Evolutionary conservation across 257 asterid species (phyloP).

Genomic region (Solanum sejunctum): DNA sequence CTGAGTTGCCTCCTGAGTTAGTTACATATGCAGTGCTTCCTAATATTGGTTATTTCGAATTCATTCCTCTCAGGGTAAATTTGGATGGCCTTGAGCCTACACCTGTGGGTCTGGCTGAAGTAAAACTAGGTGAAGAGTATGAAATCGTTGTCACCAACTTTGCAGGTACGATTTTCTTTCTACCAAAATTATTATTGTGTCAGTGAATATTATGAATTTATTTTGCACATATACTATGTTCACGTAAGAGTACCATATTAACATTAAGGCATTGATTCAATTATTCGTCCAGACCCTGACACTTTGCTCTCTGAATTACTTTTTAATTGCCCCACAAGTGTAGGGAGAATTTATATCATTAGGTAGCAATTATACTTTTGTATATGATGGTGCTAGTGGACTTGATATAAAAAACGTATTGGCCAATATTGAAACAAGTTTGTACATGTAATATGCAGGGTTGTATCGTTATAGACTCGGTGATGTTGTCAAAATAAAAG

Average conservation of each 20-base stretch:
- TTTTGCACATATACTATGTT: neutral
- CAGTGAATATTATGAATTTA: neutral
- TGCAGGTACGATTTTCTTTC: constrained; percentile 39
- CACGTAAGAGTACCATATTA: neutral
- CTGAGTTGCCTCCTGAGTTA: constrained; percentile 54
- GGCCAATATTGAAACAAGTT: neutral
- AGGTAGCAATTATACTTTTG: neutral
- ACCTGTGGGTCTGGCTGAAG: constrained; percentile 64
- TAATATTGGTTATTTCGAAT: constrained; percentile 73
- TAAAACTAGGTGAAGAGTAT: constrained; percentile 63
- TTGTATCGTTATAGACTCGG: constrained; percentile 81
- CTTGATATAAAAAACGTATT: neutral
- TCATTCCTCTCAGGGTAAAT: constrained; percentile 45
- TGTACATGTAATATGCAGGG: constrained; percentile 33
- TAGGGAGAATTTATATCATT: neutral
- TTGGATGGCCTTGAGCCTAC: constrained; percentile 16
- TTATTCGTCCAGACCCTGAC: neutral
- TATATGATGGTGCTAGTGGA: neutral
- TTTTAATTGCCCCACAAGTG: neutral
- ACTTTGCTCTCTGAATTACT: neutral
- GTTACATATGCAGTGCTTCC: constrained; percentile 82
- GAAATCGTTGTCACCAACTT: constrained; percentile 69
- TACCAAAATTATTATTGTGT: neutral
- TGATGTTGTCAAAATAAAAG: constrained; percentile 73
- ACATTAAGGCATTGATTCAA: neutral